Base-by-base conservation (phyloP, 1,284 basidiomycete genomes). In the Papiliotrema fonsecae region DNA sequence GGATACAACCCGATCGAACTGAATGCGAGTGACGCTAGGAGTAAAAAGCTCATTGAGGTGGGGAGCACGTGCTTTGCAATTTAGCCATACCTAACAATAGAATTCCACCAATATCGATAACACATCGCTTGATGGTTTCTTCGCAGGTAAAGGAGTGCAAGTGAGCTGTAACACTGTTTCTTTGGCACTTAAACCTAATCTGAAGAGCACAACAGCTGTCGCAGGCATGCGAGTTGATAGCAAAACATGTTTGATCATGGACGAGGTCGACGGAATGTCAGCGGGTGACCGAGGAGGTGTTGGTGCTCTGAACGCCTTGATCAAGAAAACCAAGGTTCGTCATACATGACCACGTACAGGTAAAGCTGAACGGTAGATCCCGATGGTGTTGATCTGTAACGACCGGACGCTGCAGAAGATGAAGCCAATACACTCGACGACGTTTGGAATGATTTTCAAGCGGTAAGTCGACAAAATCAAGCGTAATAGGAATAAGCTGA, bases 261-360 rank as follows among this genome's bases (percentile, higher is more conserved):
- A 99, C 67, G 96, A 99, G 71, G 94, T 98, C 0, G 94, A 99
- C 62, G 94, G 96, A 7, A 98, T 98, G 92, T 96, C 91, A 6
- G 88, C 89, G 2, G 94, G 94, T 24, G 96, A 99, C 72, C 81
- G 94, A 44, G 94, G 96, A 19, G 94, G 94, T 54, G 87, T 97
- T 1, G 93, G 90, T 26, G 94, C 94, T 7, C 75, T 98, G 62
- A 92, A 92, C 53, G 82, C 84, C 0, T 69, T 99, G 50, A 96
- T 98, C 65, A 92, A 87, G 76, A 97, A 97, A 78, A 88, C 88
- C 13, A 89, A 86, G 77, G 90, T 86, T 41, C 42, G 65, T 49
- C 2, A 2, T 19, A 16, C 3, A 13, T 27, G 14, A 40, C 16
- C 18, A 24, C 18, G 24, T 16, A 27, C 7, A 6, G 18, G 22